Evolutionary conservation across 352 stramenopile species (phyloP).

Genomic region (Thraustochytrium striatum): DNA sequence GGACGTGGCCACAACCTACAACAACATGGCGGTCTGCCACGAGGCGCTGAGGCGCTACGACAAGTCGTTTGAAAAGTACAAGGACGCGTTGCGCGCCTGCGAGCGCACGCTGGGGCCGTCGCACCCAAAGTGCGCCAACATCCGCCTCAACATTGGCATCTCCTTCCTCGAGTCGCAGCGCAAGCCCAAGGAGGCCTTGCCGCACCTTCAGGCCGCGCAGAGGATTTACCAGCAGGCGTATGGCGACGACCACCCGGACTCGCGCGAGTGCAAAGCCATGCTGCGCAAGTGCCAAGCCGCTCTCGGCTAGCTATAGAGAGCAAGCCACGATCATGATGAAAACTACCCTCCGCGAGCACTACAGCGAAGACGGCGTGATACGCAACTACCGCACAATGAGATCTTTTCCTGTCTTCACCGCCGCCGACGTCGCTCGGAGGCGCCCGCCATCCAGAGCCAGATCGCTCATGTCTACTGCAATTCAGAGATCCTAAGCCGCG

Average conservation of each 20-base stretch:
- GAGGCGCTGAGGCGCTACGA: background rate
- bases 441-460: no score
- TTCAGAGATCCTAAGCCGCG: no score
- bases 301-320: no score
- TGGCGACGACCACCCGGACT: background rate
- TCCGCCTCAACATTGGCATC: background rate
- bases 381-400: no score
- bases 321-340: no score
- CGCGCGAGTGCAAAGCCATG: background rate
- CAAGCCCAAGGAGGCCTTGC: background rate
- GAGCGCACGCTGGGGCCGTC: background rate
- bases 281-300: no score
- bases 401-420: no score
- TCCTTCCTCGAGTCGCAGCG: background rate
- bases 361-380: no score
- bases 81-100: background rate
- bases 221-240: background rate
- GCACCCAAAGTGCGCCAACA: background rate
- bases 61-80: background rate
- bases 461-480: no score
- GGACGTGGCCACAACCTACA: background rate
- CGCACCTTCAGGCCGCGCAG: background rate
- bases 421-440: no score
- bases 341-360: no score
- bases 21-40: background rate